Conservation (phyloP, 768 basidiomycete species). For the Calocybe gangraenosa region DNA sequence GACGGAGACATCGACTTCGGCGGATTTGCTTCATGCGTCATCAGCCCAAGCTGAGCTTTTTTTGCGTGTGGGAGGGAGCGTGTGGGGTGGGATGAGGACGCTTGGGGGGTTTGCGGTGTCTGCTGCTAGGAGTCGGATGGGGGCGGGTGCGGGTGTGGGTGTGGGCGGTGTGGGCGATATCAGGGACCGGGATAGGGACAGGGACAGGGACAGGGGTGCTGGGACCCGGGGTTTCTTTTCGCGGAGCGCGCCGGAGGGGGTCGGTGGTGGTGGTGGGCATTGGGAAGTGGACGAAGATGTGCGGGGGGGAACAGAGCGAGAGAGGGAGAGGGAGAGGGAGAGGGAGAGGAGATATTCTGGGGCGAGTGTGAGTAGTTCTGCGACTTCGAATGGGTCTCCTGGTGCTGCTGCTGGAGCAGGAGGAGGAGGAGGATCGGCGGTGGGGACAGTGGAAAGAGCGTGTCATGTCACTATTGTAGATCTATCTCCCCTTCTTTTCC, state of each 20-base stretch:
- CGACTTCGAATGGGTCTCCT: too few relatives aligned
- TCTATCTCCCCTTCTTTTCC: conserved; percentile 28
- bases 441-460: not conserved
- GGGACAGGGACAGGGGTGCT: conserved; percentile 17
- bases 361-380: not conserved
- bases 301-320: conserved; percentile 7
- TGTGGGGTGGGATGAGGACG: conserved; percentile 61
- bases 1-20: too few relatives aligned
- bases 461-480: conserved; percentile 50
- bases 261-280: too few relatives aligned
- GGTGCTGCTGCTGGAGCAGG: conserved; percentile 1
- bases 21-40: too few relatives aligned
- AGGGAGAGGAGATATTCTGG: conserved; percentile 22
- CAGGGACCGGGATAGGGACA: conserved; percentile 38
- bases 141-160: conserved; percentile 10
- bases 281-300: too few relatives aligned
- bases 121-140: conserved; percentile 38
- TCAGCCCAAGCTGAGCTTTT: conserved; percentile 47
- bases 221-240: conserved; percentile 47
- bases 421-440: too few relatives aligned
- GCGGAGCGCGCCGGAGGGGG: conserved; percentile 51
- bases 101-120: conserved; percentile 58
- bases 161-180: conserved; percentile 39
- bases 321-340: conserved; percentile 10
- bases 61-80: conserved; percentile 43